phyloP scores from a whole-genome alignment of 2,329 filamentous ascomycete genomes.

The Phialophora expanda region DNA sequence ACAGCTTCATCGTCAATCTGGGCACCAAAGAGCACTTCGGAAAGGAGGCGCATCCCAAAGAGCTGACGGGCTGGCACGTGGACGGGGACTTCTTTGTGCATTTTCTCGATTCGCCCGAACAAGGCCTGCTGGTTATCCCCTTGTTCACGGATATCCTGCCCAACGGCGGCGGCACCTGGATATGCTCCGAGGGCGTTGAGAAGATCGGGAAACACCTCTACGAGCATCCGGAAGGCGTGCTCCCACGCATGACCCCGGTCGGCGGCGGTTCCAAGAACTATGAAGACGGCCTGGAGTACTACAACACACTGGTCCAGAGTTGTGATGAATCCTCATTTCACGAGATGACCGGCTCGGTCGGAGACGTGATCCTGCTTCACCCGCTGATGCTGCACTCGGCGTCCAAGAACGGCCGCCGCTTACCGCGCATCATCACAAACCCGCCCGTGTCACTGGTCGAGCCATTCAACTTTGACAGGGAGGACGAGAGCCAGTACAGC shows the following conservation, averaged over 20 bases:
- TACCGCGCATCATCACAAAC: slow-evolving; percentile 61
- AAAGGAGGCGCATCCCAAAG: slow-evolving; percentile 56
- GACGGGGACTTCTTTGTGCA: slow-evolving; percentile 76
- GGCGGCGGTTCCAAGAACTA: slow-evolving; percentile 8
- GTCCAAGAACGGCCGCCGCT: slow-evolving; percentile 56
- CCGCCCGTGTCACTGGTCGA: slow-evolving; percentile 58
- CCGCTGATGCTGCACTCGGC: slow-evolving; percentile 62
- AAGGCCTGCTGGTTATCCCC: slow-evolving; percentile 70
- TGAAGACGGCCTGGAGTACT: slow-evolving; percentile 42
- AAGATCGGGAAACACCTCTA: slow-evolving; percentile 45
- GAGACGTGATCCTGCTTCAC: slow-evolving; percentile 61
- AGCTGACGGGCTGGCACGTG: slow-evolving; percentile 68
- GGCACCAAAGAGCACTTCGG: slow-evolving; percentile 62
- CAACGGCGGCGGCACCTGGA: slow-evolving; percentile 67
- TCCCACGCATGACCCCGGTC: slow-evolving; percentile 63
- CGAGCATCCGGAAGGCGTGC: slow-evolving; percentile 68
- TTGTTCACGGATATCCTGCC: slow-evolving; percentile 68
- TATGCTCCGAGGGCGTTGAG: slow-evolving; percentile 61
- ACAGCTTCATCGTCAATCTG: slow-evolving; percentile 72
- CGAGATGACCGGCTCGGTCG: slow-evolving; percentile 59
- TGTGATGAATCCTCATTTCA: slow-evolving; percentile 54
- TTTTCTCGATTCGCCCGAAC: slow-evolving; percentile 72
- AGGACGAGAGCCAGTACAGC: slow-evolving; percentile 54
- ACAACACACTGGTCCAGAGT: slow-evolving; percentile 48
- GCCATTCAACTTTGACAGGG: slow-evolving; percentile 58